Percentiles rank a stretch among this genome's conserved stretches.
Conservation (phyloP, 1,284 basidiomycete species). For the Tetrapyrgos nigripes region DNA sequence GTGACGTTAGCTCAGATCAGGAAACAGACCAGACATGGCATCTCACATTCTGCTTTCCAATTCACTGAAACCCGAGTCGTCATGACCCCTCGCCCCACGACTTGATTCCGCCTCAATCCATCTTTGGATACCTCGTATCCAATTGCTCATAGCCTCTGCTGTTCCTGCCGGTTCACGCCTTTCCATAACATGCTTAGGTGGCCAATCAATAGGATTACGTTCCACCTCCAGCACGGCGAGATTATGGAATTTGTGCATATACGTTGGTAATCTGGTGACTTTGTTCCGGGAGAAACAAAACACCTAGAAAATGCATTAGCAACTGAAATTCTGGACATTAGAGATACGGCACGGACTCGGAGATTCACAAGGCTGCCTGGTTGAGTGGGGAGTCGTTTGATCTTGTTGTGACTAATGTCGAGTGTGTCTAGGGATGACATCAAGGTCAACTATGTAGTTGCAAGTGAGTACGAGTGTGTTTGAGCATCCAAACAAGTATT, state of each 20-base stretch:
- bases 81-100: constrained; percentile 37
- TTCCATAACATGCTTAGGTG: constrained; percentile 65
- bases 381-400: constrained; percentile 79
- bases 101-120: constrained; percentile 71
- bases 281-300: constrained; percentile 90
- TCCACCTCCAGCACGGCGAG: constrained; percentile 89
- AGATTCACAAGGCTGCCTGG: constrained; percentile 86
- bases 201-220: constrained; percentile 94
- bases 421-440: constrained; percentile 93
- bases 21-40: constrained; percentile 1
- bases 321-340: constrained; percentile 8
- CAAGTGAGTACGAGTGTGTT: neutral
- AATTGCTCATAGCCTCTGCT: constrained; percentile 63
- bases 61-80: constrained; percentile 54
- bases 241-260: constrained; percentile 76
- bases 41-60: constrained; percentile 51
- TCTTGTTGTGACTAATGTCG: constrained; percentile 94
- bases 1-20: constrained; percentile 10
- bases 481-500: constrained; percentile 10
- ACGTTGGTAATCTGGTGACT: constrained; percentile 80
- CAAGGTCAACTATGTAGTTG: constrained; percentile 85
- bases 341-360: constrained; percentile 54
- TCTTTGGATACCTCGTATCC: constrained; percentile 74
- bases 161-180: constrained; percentile 48
- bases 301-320: constrained; percentile 55